phyloP scores from a whole-genome alignment of 1,139 yeast genomes.

The Protomyces inundatus region DNA sequence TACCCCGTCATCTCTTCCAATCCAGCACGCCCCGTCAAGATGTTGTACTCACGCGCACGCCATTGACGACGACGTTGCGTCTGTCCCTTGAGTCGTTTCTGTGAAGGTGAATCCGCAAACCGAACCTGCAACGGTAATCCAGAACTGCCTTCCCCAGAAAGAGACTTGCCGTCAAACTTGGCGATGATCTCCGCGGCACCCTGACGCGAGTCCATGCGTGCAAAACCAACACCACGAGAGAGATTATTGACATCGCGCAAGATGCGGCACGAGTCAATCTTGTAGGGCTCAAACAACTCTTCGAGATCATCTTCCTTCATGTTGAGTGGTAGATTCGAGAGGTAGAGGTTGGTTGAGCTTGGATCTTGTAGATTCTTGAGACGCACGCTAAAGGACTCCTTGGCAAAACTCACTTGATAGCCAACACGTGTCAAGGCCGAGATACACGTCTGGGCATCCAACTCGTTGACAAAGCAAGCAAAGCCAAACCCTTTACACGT shows the following conservation, averaged over 20 bases:
- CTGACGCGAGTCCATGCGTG: conserved; percentile 32
- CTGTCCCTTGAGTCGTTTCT: conserved; percentile 32
- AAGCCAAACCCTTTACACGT: conserved; percentile 35
- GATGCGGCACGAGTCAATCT: conserved; percentile 33
- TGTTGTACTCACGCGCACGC: conserved; percentile 34
- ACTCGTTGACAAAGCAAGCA: conserved; percentile 33
- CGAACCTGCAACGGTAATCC: conserved; percentile 34
- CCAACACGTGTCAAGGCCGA: conserved; percentile 33
- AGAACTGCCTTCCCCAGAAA: conserved; percentile 27
- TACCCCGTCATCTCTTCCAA: not conserved
- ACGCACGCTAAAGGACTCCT: conserved; percentile 35
- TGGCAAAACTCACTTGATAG: conserved; percentile 34
- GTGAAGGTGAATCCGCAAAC: conserved; percentile 32
- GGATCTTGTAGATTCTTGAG: conserved; percentile 33
- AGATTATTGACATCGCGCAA: conserved; percentile 32
- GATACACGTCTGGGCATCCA: conserved; percentile 32
- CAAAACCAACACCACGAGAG: conserved; percentile 35
- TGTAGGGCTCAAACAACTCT: conserved; percentile 31
- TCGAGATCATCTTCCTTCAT: conserved; percentile 33
- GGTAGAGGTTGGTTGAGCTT: conserved; percentile 34
- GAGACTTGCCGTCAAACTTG: conserved; percentile 31
- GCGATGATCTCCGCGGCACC: conserved; percentile 33
- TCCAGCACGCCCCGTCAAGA: conserved; percentile 16
- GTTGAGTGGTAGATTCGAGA: conserved; percentile 33
- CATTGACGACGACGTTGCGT: conserved; percentile 33